A percentile compares a stretch with the other conserved stretches of the same genome.
These are phyloP conservation scores for Guyanaporus albipodus DNA, from an alignment of 768 basidiomycete genomes.

Conservation along the genomic window DNA sequence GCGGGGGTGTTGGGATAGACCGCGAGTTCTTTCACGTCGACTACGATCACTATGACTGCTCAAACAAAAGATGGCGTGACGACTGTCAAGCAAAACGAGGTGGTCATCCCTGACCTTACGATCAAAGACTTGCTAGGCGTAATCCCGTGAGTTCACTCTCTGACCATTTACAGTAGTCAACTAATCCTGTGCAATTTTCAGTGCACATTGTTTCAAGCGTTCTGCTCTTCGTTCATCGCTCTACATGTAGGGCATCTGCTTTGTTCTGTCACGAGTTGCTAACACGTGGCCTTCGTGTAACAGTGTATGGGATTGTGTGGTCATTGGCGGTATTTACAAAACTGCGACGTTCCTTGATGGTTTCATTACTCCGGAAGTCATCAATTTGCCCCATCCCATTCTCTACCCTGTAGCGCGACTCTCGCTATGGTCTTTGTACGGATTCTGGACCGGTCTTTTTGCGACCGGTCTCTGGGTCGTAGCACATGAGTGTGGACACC, in stretches of 20 bases:
- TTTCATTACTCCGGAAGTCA: slow-evolving; percentile 50
- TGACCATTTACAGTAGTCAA: background rate
- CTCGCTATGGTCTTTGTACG: slow-evolving; percentile 75
- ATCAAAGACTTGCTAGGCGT: slow-evolving; percentile 82
- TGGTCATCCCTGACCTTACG: slow-evolving; percentile 75
- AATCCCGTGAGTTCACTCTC: slow-evolving; percentile 65
- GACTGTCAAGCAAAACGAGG: slow-evolving; percentile 52
- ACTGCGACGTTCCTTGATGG: slow-evolving; percentile 59
- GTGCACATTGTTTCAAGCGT: slow-evolving; percentile 86
- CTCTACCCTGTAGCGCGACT: slow-evolving; percentile 61
- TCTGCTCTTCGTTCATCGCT: slow-evolving; percentile 74
- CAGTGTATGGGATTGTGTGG: slow-evolving; percentile 71
- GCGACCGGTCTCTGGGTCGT: slow-evolving; percentile 93
- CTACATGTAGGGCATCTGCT: slow-evolving; percentile 58
- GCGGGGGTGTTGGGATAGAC: slow-evolving; percentile 5
- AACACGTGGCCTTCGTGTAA: slow-evolving; percentile 8
- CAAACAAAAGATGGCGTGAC: slow-evolving; percentile 16
- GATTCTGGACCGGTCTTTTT: slow-evolving; percentile 79
- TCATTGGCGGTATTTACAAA: slow-evolving; percentile 69
- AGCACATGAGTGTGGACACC: slow-evolving; percentile 95
- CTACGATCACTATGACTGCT: slow-evolving; percentile 21
- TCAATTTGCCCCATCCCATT: slow-evolving; percentile 55
- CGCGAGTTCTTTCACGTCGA: background rate
- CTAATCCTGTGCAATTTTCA: slow-evolving; percentile 24
- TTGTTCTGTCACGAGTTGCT: background rate